Evolutionary conservation across 805 yeast species (phyloP), one percentile per base, ranked within the genome.

Genomic region (Kazachstania bromeliacearum): DNA sequence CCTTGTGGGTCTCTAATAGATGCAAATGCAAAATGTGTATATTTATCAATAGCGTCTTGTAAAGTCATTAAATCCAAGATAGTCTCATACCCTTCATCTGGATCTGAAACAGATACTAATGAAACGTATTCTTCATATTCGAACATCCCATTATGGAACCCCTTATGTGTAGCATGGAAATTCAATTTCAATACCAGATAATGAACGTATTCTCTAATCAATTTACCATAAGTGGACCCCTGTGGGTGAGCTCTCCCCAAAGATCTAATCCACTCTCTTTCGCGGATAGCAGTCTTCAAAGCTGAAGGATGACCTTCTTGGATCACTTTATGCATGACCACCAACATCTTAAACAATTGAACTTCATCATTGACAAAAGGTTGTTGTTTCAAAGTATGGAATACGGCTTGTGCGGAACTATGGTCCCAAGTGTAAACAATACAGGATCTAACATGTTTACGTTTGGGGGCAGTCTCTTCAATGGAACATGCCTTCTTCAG

Each of bases 391-490:
- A 89, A 65, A 2, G 79, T 77, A 48, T 82, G 77, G 89, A 96
- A 89, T 50, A 88, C 83, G 7, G 83, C 84, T 39, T 75, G 70
- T 3, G 94, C 77, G 27, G 85, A 76, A 55, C 82, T 80, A 51
- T 85, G 89, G 59, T 92, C 98, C 96, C 96, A 89, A 1, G 96
- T 85, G 60, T 80, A 88, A 26, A 89, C 95, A 41, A 88, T 88
- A 64, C 96, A 85, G 2, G 94, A 85, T 51, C 98, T 70, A 5
- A 89, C 97, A 61, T 89, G 98, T 58, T 89, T 89, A 48, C 98
- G 70, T 60, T 89, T 89, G 1, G 98, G 96, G 0, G 96, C 94
- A 4, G 82, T 71, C 54, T 87, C 96, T 18, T 87, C 96, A 14
- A 72, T 44, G 18, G 80, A 78, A 40, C 94, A 81, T 0, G 98